Evolutionary conservation across 768 basidiomycete species (phyloP).

Genomic region (Gyrodon lividus): DNA sequence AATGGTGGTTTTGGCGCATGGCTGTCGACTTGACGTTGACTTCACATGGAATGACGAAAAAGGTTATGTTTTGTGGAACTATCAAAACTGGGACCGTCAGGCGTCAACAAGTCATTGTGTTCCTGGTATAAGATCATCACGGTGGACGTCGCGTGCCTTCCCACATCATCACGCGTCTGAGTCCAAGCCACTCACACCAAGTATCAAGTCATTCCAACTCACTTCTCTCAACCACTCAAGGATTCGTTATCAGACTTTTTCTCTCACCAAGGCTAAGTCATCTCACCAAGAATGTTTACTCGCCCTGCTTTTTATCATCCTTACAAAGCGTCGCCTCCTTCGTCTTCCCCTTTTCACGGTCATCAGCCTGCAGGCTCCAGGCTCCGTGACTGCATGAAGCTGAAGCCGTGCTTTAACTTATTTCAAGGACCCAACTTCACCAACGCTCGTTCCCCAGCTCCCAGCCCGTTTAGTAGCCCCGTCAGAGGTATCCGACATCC

Average conservation of each 20-base stretch:
- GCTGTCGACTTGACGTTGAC: background rate
- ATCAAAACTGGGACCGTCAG: background rate
- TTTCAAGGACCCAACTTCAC: constrained; percentile 13
- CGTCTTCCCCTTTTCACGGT: constrained; percentile 4
- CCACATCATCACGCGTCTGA: background rate
- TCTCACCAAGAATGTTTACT: constrained; percentile 17
- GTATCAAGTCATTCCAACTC: background rate
- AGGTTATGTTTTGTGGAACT: constrained; percentile 5
- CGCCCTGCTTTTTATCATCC: constrained; percentile 13
- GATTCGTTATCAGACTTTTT: background rate
- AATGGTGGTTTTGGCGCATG: constrained; percentile 11
- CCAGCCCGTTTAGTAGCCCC: constrained; percentile 22
- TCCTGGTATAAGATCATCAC: constrained; percentile 18
- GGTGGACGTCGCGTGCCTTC: background rate
- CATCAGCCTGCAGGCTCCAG: constrained; percentile 28
- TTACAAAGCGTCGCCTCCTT: constrained; percentile 9
- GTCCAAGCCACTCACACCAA: background rate
- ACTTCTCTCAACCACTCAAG: background rate
- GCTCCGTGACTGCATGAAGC: constrained; percentile 16
- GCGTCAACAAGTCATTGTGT: background rate
- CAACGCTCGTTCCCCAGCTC: constrained; percentile 10
- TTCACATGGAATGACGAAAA: constrained; percentile 7
- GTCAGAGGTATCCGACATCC: background rate
- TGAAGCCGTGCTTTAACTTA: constrained; percentile 18
- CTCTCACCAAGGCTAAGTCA: background rate